Percentiles rank a stretch among this genome's conserved stretches.
Conservation (phyloP, 352 stramenopile species). For the Globisporangium spinosum region DNA sequence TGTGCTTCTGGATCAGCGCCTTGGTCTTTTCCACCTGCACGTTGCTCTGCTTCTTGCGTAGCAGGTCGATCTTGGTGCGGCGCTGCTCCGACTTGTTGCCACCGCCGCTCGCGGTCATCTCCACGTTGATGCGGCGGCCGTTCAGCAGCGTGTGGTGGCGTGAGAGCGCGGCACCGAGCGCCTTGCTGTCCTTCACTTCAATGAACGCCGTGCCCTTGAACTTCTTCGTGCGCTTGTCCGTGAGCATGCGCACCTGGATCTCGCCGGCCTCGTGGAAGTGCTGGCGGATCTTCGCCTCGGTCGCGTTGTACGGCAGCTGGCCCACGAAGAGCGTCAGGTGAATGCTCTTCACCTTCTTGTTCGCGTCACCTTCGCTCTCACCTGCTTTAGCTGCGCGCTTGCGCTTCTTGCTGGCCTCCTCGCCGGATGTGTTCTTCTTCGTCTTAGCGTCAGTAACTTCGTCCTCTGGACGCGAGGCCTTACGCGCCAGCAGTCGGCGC, state of each 20-base stretch:
- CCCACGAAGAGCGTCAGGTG: conserved; percentile 85
- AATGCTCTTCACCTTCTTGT: conserved; percentile 68
- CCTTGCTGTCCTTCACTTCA: conserved; percentile 81
- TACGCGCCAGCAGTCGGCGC: conserved; percentile 48
- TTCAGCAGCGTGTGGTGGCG: conserved; percentile 79
- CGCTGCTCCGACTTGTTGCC: conserved; percentile 82
- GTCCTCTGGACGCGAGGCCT: conserved; percentile 30
- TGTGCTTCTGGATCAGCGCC: conserved; percentile 79
- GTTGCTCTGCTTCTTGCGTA: conserved; percentile 79
- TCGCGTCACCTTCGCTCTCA: conserved; percentile 14
- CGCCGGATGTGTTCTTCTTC: conserved; percentile 23
- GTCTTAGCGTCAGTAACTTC: conserved; percentile 13
- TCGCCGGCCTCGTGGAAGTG: conserved; percentile 77
- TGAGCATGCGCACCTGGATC: conserved; percentile 76
- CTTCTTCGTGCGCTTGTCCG: conserved; percentile 78
- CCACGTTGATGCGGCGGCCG: conserved; percentile 84
- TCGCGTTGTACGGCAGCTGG: conserved; percentile 76
- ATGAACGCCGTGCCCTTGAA: conserved; percentile 87
- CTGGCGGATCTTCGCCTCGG: conserved; percentile 51
- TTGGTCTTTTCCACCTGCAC: conserved; percentile 84
- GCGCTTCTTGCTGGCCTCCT: conserved; percentile 41
- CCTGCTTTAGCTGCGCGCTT: conserved; percentile 32
- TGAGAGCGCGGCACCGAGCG: conserved; percentile 68
- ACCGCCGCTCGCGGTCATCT: conserved; percentile 74
- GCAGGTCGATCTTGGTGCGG: conserved; percentile 57